phyloP scores from a whole-genome alignment of 108 stramenopile species.

The Phaeodactylum tricornutum region DNA sequence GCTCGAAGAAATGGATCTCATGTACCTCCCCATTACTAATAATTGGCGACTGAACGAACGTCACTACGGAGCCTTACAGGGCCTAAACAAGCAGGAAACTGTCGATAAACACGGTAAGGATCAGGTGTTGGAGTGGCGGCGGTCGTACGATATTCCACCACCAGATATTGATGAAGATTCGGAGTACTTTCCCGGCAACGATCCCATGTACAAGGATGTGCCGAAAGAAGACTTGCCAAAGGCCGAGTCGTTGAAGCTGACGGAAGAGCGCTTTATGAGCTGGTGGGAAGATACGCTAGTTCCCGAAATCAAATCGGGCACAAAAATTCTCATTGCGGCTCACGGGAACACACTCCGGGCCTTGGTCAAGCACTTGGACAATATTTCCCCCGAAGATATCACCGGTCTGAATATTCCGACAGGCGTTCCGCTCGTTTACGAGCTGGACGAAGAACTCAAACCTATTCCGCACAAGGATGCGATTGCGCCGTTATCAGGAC shows the following conservation, averaged over 20 bases:
- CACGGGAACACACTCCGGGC: constrained; percentile 99
- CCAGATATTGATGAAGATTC: constrained; percentile 63
- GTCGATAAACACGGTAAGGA: constrained; percentile 94
- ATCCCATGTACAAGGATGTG: constrained; percentile 77
- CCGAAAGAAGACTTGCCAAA: constrained; percentile 53
- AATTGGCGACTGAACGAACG: constrained; percentile 89
- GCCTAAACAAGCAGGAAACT: constrained; percentile 96
- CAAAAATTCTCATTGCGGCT: constrained; percentile 94
- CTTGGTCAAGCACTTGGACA: constrained; percentile 96
- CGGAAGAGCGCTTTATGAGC: constrained; percentile 89
- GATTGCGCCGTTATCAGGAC: constrained; percentile 72
- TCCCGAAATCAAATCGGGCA: constrained; percentile 86
- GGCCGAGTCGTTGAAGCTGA: constrained; percentile 85
- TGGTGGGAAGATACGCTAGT: constrained; percentile 84
- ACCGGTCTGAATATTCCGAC: constrained; percentile 95
- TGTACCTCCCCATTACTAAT: constrained; percentile 88
- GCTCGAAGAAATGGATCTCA: constrained; percentile 80
- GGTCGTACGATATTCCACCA: constrained; percentile 93
- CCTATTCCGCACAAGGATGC: constrained; percentile 82
- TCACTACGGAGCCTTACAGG: constrained; percentile 87
- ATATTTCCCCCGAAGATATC: constrained; percentile 89
- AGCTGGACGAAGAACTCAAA: constrained; percentile 86
- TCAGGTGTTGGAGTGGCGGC: constrained; percentile 91
- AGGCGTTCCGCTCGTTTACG: constrained; percentile 92
- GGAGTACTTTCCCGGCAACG: constrained; percentile 83